Conservation (phyloP, 768 basidiomycete genomes). For the Lactarius indigo region DNA sequence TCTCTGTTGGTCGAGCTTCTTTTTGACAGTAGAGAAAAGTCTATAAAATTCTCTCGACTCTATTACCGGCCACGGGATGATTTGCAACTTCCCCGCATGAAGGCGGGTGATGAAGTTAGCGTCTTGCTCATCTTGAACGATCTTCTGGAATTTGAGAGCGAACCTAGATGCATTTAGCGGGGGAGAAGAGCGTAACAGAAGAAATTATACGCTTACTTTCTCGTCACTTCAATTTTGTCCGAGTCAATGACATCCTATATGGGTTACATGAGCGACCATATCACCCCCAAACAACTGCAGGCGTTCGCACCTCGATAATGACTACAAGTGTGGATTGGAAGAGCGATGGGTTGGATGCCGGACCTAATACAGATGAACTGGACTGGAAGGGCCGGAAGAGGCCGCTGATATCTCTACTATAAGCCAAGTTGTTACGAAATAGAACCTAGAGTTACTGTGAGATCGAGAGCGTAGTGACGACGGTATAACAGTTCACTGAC, state of each 20-base stretch:
- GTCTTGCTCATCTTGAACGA: slow-evolving; percentile 57
- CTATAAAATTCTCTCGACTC: slow-evolving; percentile 50
- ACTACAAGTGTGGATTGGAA: slow-evolving; percentile 57
- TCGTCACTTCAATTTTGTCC: slow-evolving; percentile 52
- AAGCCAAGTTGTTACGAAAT: slow-evolving; percentile 61
- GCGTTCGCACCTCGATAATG: slow-evolving; percentile 51
- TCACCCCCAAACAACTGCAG: background rate
- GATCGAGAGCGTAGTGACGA: background rate
- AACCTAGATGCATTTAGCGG: slow-evolving; percentile 37
- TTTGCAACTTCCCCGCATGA: background rate
- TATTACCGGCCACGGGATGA: background rate
- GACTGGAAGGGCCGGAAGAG: slow-evolving; percentile 60
- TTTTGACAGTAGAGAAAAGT: slow-evolving; percentile 46
- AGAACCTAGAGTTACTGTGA: slow-evolving; percentile 41
- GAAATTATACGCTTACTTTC: slow-evolving; percentile 41
- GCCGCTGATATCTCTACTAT: slow-evolving; percentile 54
- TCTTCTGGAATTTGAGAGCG: slow-evolving; percentile 52
- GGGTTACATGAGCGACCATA: background rate
- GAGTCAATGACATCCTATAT: slow-evolving; percentile 58
- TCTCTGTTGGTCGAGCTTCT: slow-evolving; percentile 44
- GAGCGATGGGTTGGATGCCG: slow-evolving; percentile 51
- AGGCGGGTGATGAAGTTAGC: background rate
- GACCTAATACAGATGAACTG: slow-evolving; percentile 53
- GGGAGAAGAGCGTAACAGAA: background rate
- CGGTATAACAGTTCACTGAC: slow-evolving; percentile 29